phyloP scores from a whole-genome alignment of 1,284 basidiomycete species.

The Rhodotorula glutinis region DNA sequence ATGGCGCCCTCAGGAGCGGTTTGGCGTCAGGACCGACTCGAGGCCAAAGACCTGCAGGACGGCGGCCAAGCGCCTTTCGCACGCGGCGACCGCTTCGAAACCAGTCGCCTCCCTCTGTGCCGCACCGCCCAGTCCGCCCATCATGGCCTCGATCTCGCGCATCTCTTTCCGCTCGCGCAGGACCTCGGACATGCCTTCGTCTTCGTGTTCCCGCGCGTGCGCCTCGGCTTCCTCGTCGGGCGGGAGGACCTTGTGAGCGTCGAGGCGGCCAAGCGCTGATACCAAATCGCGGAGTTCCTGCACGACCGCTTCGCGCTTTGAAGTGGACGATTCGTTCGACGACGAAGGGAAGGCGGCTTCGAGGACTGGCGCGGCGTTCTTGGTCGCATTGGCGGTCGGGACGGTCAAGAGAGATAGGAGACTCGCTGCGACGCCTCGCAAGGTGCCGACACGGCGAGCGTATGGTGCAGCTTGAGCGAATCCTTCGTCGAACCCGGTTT shows the following conservation, averaged over 20 bases:
- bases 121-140: slow-evolving; percentile 28
- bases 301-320: slow-evolving; percentile 15
- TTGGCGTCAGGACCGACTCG: slow-evolving; percentile 14
- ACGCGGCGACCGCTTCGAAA: slow-evolving; percentile 24
- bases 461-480: slow-evolving; percentile 68
- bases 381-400: slow-evolving; percentile 23
- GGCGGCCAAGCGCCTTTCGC: slow-evolving; percentile 17
- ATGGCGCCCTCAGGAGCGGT: slow-evolving; percentile 4
- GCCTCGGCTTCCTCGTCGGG: slow-evolving; percentile 67
- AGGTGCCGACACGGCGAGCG: slow-evolving; percentile 65
- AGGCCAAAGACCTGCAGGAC: slow-evolving; percentile 33
- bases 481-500: slow-evolving; percentile 75
- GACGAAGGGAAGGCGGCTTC: slow-evolving; percentile 38
- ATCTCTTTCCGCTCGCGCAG: slow-evolving; percentile 40
- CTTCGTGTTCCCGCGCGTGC: slow-evolving; percentile 57
- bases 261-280: slow-evolving; percentile 57
- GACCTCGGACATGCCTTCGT: slow-evolving; percentile 46
- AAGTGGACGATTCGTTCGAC: background rate
- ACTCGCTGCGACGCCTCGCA: slow-evolving; percentile 65
- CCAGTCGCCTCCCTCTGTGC: background rate
- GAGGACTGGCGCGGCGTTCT: slow-evolving; percentile 14
- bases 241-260: slow-evolving; percentile 64
- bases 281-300: slow-evolving; percentile 58
- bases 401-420: slow-evolving; percentile 56
- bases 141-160: slow-evolving; percentile 41